phyloP scores from a whole-genome alignment of 805 yeast species.

The Teunomyces tritomae region DNA sequence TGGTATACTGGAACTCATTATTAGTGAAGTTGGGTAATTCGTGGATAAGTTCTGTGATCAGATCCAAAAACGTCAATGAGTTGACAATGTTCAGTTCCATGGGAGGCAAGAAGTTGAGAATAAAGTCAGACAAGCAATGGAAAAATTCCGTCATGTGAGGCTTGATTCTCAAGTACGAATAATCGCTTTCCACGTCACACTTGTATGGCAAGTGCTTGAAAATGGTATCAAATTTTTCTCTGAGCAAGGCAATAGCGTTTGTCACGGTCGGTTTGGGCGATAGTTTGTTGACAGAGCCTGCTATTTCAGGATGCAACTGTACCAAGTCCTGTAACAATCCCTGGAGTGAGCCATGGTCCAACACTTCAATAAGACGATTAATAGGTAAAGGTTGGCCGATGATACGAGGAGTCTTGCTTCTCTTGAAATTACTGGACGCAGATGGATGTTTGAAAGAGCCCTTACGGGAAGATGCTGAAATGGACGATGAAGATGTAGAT shows the following conservation, averaged over 20 bases:
- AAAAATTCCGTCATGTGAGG: slow-evolving; percentile 67
- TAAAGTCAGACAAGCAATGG: slow-evolving; percentile 69
- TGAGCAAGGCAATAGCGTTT: slow-evolving; percentile 50
- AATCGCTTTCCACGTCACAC: slow-evolving; percentile 70
- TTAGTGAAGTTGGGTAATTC: slow-evolving; percentile 66
- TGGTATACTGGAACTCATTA: slow-evolving; percentile 51
- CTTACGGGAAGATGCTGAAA: neutral
- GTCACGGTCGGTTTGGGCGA: slow-evolving; percentile 60
- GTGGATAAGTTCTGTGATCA: slow-evolving; percentile 57
- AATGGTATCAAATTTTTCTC: slow-evolving; percentile 45
- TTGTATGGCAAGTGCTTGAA: slow-evolving; percentile 63
- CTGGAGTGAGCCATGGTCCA: slow-evolving; percentile 57
- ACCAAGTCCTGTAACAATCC: slow-evolving; percentile 52
- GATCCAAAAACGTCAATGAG: slow-evolving; percentile 61
- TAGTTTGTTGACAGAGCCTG: slow-evolving; percentile 45
- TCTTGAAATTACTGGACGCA: slow-evolving; percentile 18
- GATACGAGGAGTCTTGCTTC: slow-evolving; percentile 42
- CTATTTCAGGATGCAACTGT: slow-evolving; percentile 59
- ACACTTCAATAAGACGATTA: slow-evolving; percentile 61
- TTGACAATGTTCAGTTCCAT: slow-evolving; percentile 51
- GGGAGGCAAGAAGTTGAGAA: slow-evolving; percentile 71
- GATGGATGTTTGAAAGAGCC: neutral
- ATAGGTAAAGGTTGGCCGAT: slow-evolving; percentile 62
- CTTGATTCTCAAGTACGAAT: slow-evolving; percentile 72
- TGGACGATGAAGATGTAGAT: neutral